Conservation (phyloP, 371 early-diverging fungal species). For the Batkoa obscura region DNA sequence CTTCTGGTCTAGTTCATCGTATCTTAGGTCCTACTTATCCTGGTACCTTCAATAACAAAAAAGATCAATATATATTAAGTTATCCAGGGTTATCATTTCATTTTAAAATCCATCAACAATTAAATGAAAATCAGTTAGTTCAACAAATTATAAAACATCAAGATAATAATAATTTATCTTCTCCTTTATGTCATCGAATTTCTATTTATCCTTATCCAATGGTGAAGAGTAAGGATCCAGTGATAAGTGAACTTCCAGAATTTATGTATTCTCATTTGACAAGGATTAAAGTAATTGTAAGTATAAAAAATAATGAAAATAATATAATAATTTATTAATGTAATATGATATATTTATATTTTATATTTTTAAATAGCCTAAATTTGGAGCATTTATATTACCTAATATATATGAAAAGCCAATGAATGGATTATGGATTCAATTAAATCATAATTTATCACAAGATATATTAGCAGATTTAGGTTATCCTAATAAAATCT, state of each 20-base stretch:
- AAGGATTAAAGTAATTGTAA: too few species aligned
- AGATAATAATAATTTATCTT: neutral
- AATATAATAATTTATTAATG: too few species aligned
- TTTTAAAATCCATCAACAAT: neutral
- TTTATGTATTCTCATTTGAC: too few species aligned
- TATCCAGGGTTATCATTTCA: neutral
- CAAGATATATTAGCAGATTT: conserved; percentile 54
- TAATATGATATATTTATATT: too few species aligned
- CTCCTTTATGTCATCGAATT: neutral
- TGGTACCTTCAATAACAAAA: conserved; percentile 17
- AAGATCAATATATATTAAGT: neutral
- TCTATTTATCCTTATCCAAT: neutral
- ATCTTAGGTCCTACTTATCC: conserved; percentile 54
- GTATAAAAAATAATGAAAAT: too few species aligned
- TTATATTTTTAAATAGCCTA: neutral
- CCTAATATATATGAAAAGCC: neutral
- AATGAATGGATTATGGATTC: conserved; percentile 9
- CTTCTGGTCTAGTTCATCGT: conserved; percentile 41
- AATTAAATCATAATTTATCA: conserved; percentile 23
- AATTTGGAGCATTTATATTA: neutral
- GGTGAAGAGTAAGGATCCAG: too few species aligned
- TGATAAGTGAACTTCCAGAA: too few species aligned
- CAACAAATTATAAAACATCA: neutral
- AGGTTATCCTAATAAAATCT: conserved; percentile 35
- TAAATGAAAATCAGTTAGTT: neutral